Evolutionary conservation across 495 filamentous ascomycete genomes (phyloP).

Genomic region (Penicillium roqueforti): DNA sequence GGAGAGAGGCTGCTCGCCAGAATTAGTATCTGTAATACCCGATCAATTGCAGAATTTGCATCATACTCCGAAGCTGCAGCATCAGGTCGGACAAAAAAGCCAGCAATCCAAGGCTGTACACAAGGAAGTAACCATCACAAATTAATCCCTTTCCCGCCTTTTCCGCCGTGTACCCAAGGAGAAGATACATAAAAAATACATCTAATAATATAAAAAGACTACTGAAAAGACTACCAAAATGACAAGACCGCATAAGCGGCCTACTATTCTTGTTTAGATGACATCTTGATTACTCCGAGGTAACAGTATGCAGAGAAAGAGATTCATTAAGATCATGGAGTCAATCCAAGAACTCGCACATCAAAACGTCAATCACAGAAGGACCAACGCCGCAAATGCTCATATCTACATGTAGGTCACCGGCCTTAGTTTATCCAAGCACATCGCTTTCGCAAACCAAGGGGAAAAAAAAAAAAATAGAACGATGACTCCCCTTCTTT

Average conservation of each 20-base stretch:
- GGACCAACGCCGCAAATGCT: conserved; percentile 43
- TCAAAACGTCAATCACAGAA: conserved; percentile 23
- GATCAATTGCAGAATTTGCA: neutral
- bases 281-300: neutral
- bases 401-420: conserved; percentile 47
- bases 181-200: no score
- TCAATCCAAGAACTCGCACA: conserved; percentile 15
- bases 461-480: conserved; percentile 21
- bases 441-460: conserved; percentile 31
- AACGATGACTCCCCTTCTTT: conserved; percentile 16
- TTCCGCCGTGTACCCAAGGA: no score
- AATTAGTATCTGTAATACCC: neutral
- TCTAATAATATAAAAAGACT: no score
- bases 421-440: conserved; percentile 40
- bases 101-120: no score
- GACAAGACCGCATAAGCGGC: no score
- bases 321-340: conserved; percentile 22
- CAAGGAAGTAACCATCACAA: no score
- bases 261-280: no score
- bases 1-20: neutral
- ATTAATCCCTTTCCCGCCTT: no score
- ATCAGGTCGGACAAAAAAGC: neutral
- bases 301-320: conserved; percentile 3
- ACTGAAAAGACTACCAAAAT: no score
- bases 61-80: neutral